phyloP scores from a whole-genome alignment of 2,329 filamentous ascomycete genomes.

The Ceratocystis eucalypticola region DNA sequence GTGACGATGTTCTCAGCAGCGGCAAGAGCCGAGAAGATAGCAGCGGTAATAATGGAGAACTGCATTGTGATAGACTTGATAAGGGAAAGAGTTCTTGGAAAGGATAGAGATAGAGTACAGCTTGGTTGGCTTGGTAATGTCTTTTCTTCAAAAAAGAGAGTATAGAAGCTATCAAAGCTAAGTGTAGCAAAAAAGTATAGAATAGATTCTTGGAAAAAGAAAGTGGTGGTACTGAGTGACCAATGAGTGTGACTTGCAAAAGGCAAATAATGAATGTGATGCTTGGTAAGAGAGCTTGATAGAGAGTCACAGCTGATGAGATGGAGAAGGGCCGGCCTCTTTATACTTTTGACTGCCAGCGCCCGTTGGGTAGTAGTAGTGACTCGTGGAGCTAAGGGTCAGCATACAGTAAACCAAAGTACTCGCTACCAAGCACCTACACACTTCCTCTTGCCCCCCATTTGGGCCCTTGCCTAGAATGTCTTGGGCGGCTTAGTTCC shows the following conservation, averaged over 20 bases:
- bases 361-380: not conserved
- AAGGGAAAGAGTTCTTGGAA: not conserved
- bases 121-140: not conserved
- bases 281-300: not conserved
- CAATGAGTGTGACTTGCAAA: conserved; percentile 4
- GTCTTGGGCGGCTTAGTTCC: not conserved
- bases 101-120: not conserved
- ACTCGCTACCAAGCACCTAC: too few relatives aligned
- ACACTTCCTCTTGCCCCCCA: not conserved
- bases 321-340: not conserved
- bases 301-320: not conserved
- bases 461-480: not conserved
- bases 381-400: not conserved
- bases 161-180: conserved; percentile 8
- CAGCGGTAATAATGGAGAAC: conserved; percentile 29
- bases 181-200: not conserved
- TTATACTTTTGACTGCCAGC: not conserved
- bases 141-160: conserved; percentile 1
- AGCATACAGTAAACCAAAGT: not conserved
- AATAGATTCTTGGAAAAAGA: conserved; percentile 5
- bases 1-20: conserved; percentile 39
- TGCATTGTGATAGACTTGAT: conserved; percentile 12
- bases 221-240: conserved; percentile 7
- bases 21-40: conserved; percentile 32
- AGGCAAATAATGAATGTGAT: conserved; percentile 18